Evolutionary conservation across 257 asterid genomes (phyloP), one percentile per base, ranked within the genome.

Genomic region (Orobanche coerulescens): DNA sequence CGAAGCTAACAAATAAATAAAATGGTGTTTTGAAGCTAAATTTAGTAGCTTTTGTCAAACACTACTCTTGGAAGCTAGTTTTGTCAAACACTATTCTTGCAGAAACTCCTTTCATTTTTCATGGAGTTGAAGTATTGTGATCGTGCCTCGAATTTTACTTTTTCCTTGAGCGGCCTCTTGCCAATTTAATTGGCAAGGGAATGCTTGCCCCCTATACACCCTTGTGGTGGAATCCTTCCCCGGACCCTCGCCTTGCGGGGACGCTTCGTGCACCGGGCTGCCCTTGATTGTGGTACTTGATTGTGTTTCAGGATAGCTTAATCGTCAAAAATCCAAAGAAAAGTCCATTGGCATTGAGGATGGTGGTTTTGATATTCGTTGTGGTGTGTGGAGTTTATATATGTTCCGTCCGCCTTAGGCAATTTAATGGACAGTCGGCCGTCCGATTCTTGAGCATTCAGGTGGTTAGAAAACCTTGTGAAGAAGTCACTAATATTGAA

Each of bases 351-450:
- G 74, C 73, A 61, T 67, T 77, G 73, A 78, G 97, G 73, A 81
- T 79, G 90, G 76, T 76, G 72, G 93, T 90, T 58, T 71, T 90
- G 79, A 80, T 83, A 20, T 75, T 87, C 16, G 78, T 86, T 20
- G 78, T 90, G 95, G 81, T 81, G 43, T 90, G 88, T 67, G 95
- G 95, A 49, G 80, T 90, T 28, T 90, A 79, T 56, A 78, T 87
- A 62, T 90, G 84, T 75, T 76, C 91, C 2, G 66, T 90, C 51
- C 84, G 94, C 75, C 80, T 90, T 23, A 84, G 60, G 85, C 94
- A 90, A 80, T 65, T 77, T 39, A 81, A 79, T 36, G 78, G 54
- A 18, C 76, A 20, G 1, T 37, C 84, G 13, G 65, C 71, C 4
- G 80, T 37, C 18, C 74, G 47, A 44, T 23, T 79, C 7, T 65